Conservation (phyloP, 1,284 basidiomycete species). For the Leccinum insigne region DNA sequence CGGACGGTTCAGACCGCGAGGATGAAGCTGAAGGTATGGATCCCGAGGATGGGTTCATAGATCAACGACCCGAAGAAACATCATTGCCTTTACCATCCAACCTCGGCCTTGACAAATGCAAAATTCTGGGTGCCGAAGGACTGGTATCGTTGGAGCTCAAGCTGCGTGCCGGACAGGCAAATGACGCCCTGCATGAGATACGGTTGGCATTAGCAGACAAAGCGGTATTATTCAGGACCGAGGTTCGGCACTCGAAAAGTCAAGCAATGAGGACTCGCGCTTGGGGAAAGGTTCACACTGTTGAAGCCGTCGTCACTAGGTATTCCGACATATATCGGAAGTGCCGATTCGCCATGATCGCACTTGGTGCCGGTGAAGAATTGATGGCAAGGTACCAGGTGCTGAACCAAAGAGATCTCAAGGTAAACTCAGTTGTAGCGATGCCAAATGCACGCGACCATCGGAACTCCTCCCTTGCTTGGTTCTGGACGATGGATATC, state of each 20-base stretch:
- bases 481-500: constrained; percentile 5
- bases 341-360: background rate
- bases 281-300: background rate
- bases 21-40: background rate
- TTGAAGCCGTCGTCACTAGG: background rate
- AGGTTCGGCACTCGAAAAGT: background rate
- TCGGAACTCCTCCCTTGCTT: background rate
- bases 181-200: background rate
- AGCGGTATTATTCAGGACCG: background rate
- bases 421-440: background rate
- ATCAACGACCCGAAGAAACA: background rate
- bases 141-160: background rate
- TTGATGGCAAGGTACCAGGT: background rate
- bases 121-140: background rate
- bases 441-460: background rate
- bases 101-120: background rate
- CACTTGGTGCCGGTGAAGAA: background rate
- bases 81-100: background rate
- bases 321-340: background rate
- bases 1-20: background rate
- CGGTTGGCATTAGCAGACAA: background rate
- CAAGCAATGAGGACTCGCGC: background rate
- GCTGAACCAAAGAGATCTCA: background rate
- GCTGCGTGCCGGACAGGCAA: background rate
- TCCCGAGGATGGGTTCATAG: background rate